Conservation (phyloP, 768 basidiomycete genomes). For the Boletus subcaerulescens region DNA sequence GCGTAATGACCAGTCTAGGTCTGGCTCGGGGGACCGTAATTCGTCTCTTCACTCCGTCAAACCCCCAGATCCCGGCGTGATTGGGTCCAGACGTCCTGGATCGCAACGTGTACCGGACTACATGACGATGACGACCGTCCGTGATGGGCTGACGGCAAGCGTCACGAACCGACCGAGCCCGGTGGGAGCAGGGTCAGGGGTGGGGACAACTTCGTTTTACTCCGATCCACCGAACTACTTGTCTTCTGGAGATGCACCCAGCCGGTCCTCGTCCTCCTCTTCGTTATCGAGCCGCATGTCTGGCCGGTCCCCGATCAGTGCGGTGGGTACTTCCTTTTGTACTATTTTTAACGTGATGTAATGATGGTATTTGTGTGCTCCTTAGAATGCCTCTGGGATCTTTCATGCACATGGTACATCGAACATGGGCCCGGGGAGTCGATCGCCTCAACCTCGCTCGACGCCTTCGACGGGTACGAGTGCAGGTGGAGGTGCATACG, state of each 20-base stretch:
- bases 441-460: constrained; percentile 22
- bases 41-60: constrained; percentile 13
- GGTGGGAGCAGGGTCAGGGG: constrained; percentile 10
- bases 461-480: constrained; percentile 7
- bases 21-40: constrained; percentile 33
- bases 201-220: constrained; percentile 16
- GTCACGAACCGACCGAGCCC: constrained; percentile 15
- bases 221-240: constrained; percentile 23
- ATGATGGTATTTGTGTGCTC: not conserved
- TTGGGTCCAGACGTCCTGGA: constrained; percentile 9
- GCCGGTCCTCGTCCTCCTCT: constrained; percentile 33
- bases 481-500: constrained; percentile 11
- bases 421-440: constrained; percentile 3
- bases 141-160: constrained; percentile 28
- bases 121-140: constrained; percentile 32
- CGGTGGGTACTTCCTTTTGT: constrained; percentile 13
- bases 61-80: constrained; percentile 9
- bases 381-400: constrained; percentile 23
- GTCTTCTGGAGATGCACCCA: constrained; percentile 23
- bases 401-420: constrained; percentile 19
- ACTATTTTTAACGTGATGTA: constrained; percentile 4
- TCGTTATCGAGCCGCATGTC: constrained; percentile 34
- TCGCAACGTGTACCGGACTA: constrained; percentile 31
- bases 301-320: constrained; percentile 28
- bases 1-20: constrained; percentile 16